Base-by-base conservation (phyloP, 2,329 filamentous ascomycete species). In the Ophiostoma tasmaniense region DNA sequence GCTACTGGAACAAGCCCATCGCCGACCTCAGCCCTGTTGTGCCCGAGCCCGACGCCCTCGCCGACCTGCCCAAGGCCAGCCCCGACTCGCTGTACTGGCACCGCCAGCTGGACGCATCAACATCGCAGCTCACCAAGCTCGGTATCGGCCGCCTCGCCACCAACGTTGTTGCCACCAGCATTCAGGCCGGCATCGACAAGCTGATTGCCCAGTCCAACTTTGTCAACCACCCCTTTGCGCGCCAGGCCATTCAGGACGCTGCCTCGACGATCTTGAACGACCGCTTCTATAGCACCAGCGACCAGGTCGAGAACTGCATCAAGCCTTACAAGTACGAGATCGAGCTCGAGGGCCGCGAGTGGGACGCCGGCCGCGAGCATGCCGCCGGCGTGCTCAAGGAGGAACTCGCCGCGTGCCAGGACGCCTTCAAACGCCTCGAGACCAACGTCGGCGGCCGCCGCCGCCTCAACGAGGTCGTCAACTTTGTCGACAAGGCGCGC, bases 251-350 rank as follows among this genome's bases (percentile, higher is more conserved):
- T 73, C 90, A 88, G 65, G 93, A 97, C 74, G 93, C 95, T 0
- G 92, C 93, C 1, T 90, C 92, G 0, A 90, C 88, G 33, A 98
- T 99, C 67, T 81, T 99, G 14, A 95, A 95, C 73, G 95, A 99
- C 75, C 85, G 94, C 17, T 97, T 96, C 72, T 98, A 97, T 80
- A 95, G 94, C 79, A 99, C 96, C 0, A 95, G 91, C 72, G 96
- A 99, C 75, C 95, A 98, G 79, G 91, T 99, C 0, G 95, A 99
- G 78, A 98, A 98, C 76, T 99, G 94, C 77, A 96, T 99, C 79
- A 99, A 99, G 79, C 95, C 96, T 0, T 99, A 94, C 82, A 99
- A 99, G 77, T 98, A 94, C 74, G 93, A 97, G 72, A 96, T 99
- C 70, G 95, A 99, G 74, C 89, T 99, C 62, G 92, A 97, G 75